Conservation (phyloP, 108 stramenopile species). For the Chaetoceros muelleri region DNA sequence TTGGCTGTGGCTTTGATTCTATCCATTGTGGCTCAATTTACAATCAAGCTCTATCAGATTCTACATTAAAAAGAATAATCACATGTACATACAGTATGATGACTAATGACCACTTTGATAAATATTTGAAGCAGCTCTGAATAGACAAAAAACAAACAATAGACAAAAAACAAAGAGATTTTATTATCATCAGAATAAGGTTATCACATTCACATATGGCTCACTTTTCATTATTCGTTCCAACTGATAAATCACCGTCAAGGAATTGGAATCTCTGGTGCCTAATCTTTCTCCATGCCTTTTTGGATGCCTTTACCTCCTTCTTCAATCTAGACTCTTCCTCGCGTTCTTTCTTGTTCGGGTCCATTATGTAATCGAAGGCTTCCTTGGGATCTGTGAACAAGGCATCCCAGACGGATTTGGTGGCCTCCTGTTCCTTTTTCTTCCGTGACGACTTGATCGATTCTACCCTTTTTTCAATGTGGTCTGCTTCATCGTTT, state of each 20-base stretch:
- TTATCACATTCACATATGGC: too few species aligned
- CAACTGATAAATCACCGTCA: conserved; percentile 24
- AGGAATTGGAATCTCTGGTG: conserved; percentile 79
- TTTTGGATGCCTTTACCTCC: conserved; percentile 71
- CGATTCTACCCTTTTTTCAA: conserved; percentile 18
- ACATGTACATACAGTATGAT: too few species aligned
- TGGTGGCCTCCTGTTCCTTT: conserved; percentile 61
- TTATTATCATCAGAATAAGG: too few species aligned
- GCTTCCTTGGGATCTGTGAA: conserved; percentile 53
- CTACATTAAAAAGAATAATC: not conserved
- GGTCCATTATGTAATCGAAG: conserved; percentile 72
- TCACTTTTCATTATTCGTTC: not conserved
- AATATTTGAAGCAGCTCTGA: too few species aligned
- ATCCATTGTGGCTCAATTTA: conserved; percentile 68
- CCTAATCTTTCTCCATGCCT: conserved; percentile 69
- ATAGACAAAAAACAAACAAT: too few species aligned
- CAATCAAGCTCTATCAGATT: conserved; percentile 55
- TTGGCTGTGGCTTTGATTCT: conserved; percentile 69
- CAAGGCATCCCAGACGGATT: conserved; percentile 51
- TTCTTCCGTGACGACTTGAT: conserved; percentile 12
- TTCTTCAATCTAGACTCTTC: conserved; percentile 66
- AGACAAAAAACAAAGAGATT: too few species aligned
- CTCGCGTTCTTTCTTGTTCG: conserved; percentile 77
- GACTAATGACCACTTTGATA: too few species aligned
- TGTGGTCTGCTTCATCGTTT: conserved; percentile 56